Evolutionary conservation across 192 early-diverging fungal genomes (phyloP), one percentile per base, ranked within the genome.

Genomic region (Backusella luteola): DNA sequence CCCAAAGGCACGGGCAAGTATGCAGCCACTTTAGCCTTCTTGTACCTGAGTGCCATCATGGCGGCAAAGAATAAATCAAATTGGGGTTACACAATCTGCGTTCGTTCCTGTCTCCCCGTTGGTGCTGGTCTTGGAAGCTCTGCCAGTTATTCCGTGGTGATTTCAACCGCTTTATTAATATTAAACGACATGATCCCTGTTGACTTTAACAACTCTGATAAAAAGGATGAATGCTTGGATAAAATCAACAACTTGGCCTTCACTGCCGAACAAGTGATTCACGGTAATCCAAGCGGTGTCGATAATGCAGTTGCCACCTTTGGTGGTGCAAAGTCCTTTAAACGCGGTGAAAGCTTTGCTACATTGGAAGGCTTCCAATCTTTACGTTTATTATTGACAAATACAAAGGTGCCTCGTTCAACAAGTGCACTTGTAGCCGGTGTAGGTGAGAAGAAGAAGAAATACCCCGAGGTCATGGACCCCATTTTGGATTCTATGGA

Each of bases 41-140:
- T 92, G 23, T 92, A 92, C 79, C 81, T 95, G 7, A 69, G 87
- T 6, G 79, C 75, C 46, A 79, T 42, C 39, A 70, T 71, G 14
- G 71, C 63, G 8, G 19, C 39, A 23, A 59, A 19, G 8, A 70
- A 39, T 14, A 23, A 44, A 15, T 35, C 29, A 19, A 71, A 71
- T 14, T 29, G 3, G 0, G 87, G 89, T 34, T 86, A 95, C 26
- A 90, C 86, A 3, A 74, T 98, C 11, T 85, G 84, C 73, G 89
- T 94, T 26, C 80, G 89, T 32, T 96, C 96, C 0, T 82, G 84
- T 59, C 73, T 99, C 17, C 98, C 98, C 0, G 92, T 98, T 21
- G 96, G 97, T 8, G 90, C 97, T 6, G 98, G 98, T 1, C 87
- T 99, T 15, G 98, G 98, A 0, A 96, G 95, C 3, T 98, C 97